Evolutionary conservation across 2,329 filamentous ascomycete genomes (phyloP).

Genomic region (Fusarium buxicola): DNA sequence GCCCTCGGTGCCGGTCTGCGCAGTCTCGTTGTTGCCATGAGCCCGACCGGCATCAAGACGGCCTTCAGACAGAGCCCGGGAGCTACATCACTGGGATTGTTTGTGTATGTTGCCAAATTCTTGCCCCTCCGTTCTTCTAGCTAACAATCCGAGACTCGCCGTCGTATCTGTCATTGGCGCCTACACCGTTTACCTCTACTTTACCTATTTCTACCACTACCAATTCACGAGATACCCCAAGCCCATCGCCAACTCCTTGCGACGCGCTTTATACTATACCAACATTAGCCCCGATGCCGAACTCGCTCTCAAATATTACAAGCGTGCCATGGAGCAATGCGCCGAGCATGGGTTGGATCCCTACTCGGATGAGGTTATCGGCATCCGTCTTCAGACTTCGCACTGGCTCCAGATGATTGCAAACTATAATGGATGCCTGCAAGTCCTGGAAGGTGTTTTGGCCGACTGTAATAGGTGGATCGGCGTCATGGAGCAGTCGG

Average conservation of each 20-base stretch:
- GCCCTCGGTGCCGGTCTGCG: constrained; percentile 50
- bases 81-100: constrained; percentile 46
- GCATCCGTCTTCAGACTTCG: constrained; percentile 85
- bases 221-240: constrained; percentile 73
- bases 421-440: constrained; percentile 75
- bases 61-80: constrained; percentile 51
- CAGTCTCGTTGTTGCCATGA: constrained; percentile 51
- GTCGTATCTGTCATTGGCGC: constrained; percentile 47
- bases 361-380: constrained; percentile 90
- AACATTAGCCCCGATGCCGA: constrained; percentile 80
- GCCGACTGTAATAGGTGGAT: constrained; percentile 75
- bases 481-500: constrained; percentile 62
- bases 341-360: constrained; percentile 82
- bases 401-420: constrained; percentile 82
- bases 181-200: constrained; percentile 58
- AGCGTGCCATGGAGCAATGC: constrained; percentile 79
- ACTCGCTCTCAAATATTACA: constrained; percentile 85
- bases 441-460: constrained; percentile 82
- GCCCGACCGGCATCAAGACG: constrained; percentile 51
- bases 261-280: constrained; percentile 87
- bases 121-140: neutral
- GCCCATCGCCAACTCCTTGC: constrained; percentile 79
- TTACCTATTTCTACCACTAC: constrained; percentile 65
- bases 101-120: constrained; percentile 44
- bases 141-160: constrained; percentile 43